A percentile compares a stretch with the other conserved stretches of the same genome.
phyloP scores from a whole-genome alignment of 257 asterid species.

The Avicennia marina region DNA sequence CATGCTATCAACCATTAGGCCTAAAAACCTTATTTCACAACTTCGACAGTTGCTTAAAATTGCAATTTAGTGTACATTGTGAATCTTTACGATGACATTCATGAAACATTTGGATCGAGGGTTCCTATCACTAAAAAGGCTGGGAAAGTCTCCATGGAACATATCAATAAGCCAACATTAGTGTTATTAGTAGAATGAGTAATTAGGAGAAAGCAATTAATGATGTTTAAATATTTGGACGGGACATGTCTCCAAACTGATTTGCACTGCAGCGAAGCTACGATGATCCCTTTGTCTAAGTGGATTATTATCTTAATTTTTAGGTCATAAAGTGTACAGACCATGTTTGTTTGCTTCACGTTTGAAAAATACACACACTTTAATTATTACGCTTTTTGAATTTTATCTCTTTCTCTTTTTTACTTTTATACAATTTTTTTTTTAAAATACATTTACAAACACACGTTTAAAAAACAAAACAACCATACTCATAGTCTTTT shows the following conservation, averaged over 20 bases:
- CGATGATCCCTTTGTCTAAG: conserved; percentile 5
- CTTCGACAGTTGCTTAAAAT: not conserved
- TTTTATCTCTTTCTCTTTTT: too few relatives aligned
- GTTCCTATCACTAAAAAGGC: conserved; percentile 10
- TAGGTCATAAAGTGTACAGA: too few relatives aligned
- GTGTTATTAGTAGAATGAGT: too few relatives aligned
- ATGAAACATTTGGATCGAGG: not conserved
- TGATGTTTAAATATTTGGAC: too few relatives aligned
- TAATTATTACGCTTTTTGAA: too few relatives aligned
- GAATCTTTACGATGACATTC: not conserved
- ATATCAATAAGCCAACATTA: too few relatives aligned
- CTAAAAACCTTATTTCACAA: not conserved
- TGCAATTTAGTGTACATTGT: not conserved
- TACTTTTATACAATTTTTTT: too few relatives aligned
- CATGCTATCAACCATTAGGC: conserved; percentile 1
- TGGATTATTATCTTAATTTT: not conserved
- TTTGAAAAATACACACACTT: too few relatives aligned
- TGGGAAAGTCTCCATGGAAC: conserved; percentile 8
- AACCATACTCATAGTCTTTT: too few relatives aligned
- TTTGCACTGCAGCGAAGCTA: not conserved
- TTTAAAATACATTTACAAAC: too few relatives aligned
- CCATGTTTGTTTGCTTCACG: too few relatives aligned
- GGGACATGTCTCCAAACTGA: conserved; percentile 10
- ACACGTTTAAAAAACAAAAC: too few relatives aligned
- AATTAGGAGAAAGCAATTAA: conserved; percentile 16